These are phyloP conservation scores for Mychonastes homosphaera DNA, from an alignment of 139 green algal genomes.

Conservation along the genomic window DNA sequence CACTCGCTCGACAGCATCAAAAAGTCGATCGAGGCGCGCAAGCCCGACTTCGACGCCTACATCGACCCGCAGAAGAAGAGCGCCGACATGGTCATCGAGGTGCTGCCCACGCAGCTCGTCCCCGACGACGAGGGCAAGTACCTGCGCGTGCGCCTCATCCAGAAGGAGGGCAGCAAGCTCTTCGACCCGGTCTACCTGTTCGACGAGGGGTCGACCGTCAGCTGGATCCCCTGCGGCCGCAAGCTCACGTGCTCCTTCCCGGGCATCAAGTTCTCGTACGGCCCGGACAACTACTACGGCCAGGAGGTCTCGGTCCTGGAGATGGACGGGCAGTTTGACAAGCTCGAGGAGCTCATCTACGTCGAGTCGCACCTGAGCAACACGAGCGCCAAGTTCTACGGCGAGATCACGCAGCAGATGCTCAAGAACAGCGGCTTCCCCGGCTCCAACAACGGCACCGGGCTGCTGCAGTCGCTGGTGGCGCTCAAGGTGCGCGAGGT, in stretches of 20 bases:
- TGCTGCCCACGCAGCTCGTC: constrained; percentile 98
- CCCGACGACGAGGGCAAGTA: constrained; percentile 98
- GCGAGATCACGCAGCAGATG: constrained; percentile 99
- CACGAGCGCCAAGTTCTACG: constrained; percentile 95
- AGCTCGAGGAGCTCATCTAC: constrained; percentile 99
- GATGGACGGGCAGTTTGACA: constrained; percentile 98
- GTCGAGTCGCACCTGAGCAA: constrained; percentile 96
- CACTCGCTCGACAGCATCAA: constrained; percentile 98
- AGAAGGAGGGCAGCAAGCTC: constrained; percentile 89
- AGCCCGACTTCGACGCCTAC: constrained; percentile 99
- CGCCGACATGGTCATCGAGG: constrained; percentile 96
- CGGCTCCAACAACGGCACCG: constrained; percentile 97
- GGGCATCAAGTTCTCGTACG: constrained; percentile 85
- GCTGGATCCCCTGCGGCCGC: constrained; percentile 98
- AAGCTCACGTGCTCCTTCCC: constrained; percentile 99
- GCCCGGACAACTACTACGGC: constrained; percentile 80
- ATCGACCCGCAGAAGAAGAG: constrained; percentile 99
- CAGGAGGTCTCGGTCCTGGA: constrained; percentile 80
- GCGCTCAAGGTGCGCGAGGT: constrained; percentile 90
- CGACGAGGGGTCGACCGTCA: constrained; percentile 97
- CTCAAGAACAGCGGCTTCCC: constrained; percentile 95
- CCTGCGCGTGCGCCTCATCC: constrained; percentile 96
- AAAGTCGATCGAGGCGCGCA: constrained; percentile 92
- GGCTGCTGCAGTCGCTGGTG: constrained; percentile 85
- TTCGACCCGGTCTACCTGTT: constrained; percentile 94